Conservation (phyloP, 192 early-diverging fungal species). For the Geranomyces variabilis region DNA sequence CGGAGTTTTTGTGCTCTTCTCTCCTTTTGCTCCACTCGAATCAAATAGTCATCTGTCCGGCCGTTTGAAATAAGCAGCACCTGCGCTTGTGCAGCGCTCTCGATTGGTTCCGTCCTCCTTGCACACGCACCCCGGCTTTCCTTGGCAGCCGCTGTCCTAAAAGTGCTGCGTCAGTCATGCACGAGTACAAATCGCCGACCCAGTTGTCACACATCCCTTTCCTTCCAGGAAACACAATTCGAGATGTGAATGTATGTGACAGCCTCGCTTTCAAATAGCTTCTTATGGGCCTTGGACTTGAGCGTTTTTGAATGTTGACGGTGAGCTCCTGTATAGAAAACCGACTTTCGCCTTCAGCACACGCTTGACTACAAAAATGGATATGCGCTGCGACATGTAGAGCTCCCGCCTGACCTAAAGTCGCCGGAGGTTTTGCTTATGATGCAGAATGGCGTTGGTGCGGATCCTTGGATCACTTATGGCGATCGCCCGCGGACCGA, state of each 20-base stretch:
- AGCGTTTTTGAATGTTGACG: too few species aligned
- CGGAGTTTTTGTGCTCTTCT: too few species aligned
- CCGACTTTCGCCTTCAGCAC: conserved; percentile 56
- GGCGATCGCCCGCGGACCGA: conserved; percentile 12
- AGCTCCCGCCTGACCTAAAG: conserved; percentile 29
- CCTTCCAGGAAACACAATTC: conserved; percentile 59
- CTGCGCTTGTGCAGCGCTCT: too few species aligned
- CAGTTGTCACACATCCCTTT: conserved; percentile 49
- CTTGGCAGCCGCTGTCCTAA: too few species aligned
- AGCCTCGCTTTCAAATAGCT: background rate
- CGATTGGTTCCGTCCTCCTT: too few species aligned
- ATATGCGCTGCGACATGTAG: conserved; percentile 51
- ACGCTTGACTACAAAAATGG: conserved; percentile 61
- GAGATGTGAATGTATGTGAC: conserved; percentile 49
- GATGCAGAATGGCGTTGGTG: conserved; percentile 19
- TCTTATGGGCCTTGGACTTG: background rate
- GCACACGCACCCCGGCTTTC: too few species aligned
- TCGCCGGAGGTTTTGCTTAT: conserved; percentile 43
- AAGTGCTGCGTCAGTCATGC: background rate
- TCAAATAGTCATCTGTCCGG: too few species aligned
- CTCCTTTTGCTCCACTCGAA: too few species aligned
- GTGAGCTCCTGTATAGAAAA: too few species aligned
- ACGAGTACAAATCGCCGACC: conserved; percentile 14
- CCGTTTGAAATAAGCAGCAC: too few species aligned
- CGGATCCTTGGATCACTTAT: conserved; percentile 52